Percentiles rank a stretch among this genome's conserved stretches.
Conservation (phyloP, 164 flowering plant species). For the Platanus orientalis region DNA sequence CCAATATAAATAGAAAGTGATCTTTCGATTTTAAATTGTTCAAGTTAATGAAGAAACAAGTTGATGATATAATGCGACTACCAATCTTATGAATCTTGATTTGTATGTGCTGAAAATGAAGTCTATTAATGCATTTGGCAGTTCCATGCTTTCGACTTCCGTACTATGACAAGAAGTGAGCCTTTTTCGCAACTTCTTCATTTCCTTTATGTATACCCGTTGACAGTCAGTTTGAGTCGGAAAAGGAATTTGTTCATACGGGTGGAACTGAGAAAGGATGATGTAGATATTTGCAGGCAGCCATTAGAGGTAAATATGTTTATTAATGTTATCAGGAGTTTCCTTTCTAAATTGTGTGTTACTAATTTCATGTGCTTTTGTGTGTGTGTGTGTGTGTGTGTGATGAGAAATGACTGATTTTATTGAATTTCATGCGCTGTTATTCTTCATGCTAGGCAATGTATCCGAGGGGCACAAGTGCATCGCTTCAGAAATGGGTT, state of each 20-base stretch:
- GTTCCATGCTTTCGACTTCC: slow-evolving; percentile 96
- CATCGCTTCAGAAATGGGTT: slow-evolving; percentile 69
- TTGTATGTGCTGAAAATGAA: not conserved
- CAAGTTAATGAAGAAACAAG: too few relatives aligned
- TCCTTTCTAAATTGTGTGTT: not conserved
- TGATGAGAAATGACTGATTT: too few relatives aligned
- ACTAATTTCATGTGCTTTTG: too few relatives aligned
- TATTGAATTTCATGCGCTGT: too few relatives aligned
- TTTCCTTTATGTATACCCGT: slow-evolving; percentile 83
- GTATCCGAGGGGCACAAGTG: slow-evolving; percentile 70
- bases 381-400: too few relatives aligned
- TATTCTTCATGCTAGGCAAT: slow-evolving; percentile 52
- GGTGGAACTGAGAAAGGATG: slow-evolving; percentile 89
- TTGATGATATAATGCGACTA: too few relatives aligned
- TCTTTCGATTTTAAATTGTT: too few relatives aligned
- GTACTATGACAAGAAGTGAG: slow-evolving; percentile 80
- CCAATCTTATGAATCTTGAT: not conserved
- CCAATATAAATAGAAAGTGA: too few relatives aligned
- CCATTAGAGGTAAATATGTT: slow-evolving; percentile 70
- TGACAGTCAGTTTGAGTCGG: slow-evolving; percentile 81
- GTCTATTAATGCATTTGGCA: slow-evolving; percentile 33
- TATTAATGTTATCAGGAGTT: not conserved
- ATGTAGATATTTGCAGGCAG: slow-evolving; percentile 68
- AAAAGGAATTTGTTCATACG: slow-evolving; percentile 89
- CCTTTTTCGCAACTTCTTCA: slow-evolving; percentile 95